phyloP scores from a whole-genome alignment of 495 filamentous ascomycete species.

The Endocarpon pusillum region DNA sequence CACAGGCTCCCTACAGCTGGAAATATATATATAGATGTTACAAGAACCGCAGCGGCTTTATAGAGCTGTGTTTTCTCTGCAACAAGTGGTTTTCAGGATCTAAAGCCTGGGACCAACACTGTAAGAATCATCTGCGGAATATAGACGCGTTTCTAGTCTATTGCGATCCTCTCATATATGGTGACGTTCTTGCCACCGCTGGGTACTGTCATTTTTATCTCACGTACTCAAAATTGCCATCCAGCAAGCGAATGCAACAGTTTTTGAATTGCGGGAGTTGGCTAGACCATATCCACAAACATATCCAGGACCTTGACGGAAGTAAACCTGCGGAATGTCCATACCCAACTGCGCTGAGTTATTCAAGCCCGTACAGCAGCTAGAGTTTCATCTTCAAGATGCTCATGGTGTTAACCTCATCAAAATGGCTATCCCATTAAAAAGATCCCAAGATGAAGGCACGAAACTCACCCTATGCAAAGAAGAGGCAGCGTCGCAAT shows the following conservation, averaged over 20 bases:
- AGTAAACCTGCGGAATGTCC: too few species aligned
- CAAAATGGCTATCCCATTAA: neutral
- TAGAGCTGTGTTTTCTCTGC: constrained; percentile 12
- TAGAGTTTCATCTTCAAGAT: neutral
- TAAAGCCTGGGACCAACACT: constrained; percentile 7
- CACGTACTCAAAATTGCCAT: too few species aligned
- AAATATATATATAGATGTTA: constrained; percentile 9
- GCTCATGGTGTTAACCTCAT: neutral
- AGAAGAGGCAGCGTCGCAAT: neutral
- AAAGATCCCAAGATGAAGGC: neutral
- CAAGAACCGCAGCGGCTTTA: constrained; percentile 6
- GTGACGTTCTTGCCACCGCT: constrained; percentile 4
- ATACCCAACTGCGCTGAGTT: too few species aligned
- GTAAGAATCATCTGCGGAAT: constrained; percentile 7
- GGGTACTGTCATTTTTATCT: constrained; percentile 5
- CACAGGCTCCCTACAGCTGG: constrained; percentile 3
- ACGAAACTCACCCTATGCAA: neutral
- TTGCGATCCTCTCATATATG: constrained; percentile 9
- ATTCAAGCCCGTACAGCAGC: neutral
- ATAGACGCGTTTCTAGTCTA: constrained; percentile 6
- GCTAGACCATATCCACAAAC: too few species aligned
- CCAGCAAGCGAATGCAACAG: too few species aligned
- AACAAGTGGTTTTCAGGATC: constrained; percentile 10
- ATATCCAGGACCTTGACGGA: too few species aligned
- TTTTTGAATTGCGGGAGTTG: too few species aligned